Evolutionary conservation across 1,284 basidiomycete species (phyloP).

Genomic region (Leccinum fuscescens): DNA sequence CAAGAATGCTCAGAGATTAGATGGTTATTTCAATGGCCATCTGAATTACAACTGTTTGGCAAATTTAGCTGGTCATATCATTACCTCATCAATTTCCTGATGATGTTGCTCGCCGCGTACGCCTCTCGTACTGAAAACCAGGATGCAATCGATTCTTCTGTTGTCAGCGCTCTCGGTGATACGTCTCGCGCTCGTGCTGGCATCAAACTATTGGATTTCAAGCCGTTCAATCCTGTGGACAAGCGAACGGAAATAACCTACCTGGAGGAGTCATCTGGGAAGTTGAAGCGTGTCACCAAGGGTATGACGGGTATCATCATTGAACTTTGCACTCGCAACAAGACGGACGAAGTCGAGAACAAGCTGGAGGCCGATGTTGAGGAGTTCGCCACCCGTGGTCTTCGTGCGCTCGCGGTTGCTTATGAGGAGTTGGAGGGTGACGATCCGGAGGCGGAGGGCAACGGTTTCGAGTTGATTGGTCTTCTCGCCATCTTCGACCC

Average conservation of each 20-base stretch:
- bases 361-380: conserved; percentile 92
- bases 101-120: conserved; percentile 88
- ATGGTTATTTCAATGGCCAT: too few species aligned
- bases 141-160: conserved; percentile 92
- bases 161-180: conserved; percentile 81
- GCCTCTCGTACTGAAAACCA: conserved; percentile 98
- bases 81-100: too few species aligned
- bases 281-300: conserved; percentile 98
- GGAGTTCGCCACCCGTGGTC: conserved; percentile 94
- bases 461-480: conserved; percentile 96
- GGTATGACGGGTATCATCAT: conserved; percentile 98
- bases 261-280: conserved; percentile 89
- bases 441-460: conserved; percentile 81
- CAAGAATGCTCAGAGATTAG: too few species aligned
- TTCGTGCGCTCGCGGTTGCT: conserved; percentile 95
- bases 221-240: conserved; percentile 99
- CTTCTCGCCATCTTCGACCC: conserved; percentile 98
- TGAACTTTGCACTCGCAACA: conserved; percentile 95
- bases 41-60: too few species aligned
- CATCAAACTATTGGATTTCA: conserved; percentile 97
- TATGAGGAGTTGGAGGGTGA: conserved; percentile 89
- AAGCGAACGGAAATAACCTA: conserved; percentile 99
- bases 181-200: conserved; percentile 77
- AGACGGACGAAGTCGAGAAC: conserved; percentile 89
- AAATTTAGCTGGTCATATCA: too few species aligned